phyloP scores from a whole-genome alignment of 805 yeast species.

The Ogataea paradorogensis region DNA sequence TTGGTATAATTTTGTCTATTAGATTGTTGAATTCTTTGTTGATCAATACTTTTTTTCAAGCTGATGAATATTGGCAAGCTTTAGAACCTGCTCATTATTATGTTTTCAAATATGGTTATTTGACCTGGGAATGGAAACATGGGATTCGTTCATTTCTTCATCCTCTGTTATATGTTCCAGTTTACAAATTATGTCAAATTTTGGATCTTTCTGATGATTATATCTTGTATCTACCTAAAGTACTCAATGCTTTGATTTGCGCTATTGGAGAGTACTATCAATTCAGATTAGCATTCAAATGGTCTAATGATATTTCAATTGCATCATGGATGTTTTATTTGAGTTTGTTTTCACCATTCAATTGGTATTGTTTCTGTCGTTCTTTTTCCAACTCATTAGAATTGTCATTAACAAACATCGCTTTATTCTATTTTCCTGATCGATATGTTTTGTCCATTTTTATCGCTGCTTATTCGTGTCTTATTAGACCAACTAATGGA shows the following conservation, averaged over 20 bases:
- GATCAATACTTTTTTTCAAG: slow-evolving; percentile 80
- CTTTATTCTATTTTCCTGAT: slow-evolving; percentile 62
- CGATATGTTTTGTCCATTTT: slow-evolving; percentile 27
- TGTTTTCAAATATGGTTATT: slow-evolving; percentile 75
- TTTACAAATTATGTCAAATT: slow-evolving; percentile 35
- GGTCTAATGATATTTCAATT: slow-evolving; percentile 29
- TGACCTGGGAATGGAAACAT: slow-evolving; percentile 93
- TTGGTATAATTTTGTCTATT: slow-evolving; percentile 32
- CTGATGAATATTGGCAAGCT: slow-evolving; percentile 93
- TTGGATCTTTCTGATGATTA: slow-evolving; percentile 38
- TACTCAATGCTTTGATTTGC: slow-evolving; percentile 66
- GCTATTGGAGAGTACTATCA: slow-evolving; percentile 66
- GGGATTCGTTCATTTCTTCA: slow-evolving; percentile 76
- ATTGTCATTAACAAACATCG: slow-evolving; percentile 62
- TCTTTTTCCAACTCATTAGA: slow-evolving; percentile 86
- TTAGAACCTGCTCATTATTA: slow-evolving; percentile 84
- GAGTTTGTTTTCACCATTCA: slow-evolving; percentile 67
- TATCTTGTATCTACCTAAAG: slow-evolving; percentile 56
- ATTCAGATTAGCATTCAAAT: slow-evolving; percentile 39
- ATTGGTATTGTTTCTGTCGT: slow-evolving; percentile 77
- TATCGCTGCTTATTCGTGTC: slow-evolving; percentile 59
- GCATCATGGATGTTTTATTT: slow-evolving; percentile 45
- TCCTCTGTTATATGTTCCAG: slow-evolving; percentile 64
- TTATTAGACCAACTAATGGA: slow-evolving; percentile 82
- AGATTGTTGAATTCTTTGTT: slow-evolving; percentile 63